Percentiles rank a stretch among this genome's conserved stretches.
Conservation (phyloP, 2,329 filamentous ascomycete genomes). For the Harringtonia lauricola region DNA sequence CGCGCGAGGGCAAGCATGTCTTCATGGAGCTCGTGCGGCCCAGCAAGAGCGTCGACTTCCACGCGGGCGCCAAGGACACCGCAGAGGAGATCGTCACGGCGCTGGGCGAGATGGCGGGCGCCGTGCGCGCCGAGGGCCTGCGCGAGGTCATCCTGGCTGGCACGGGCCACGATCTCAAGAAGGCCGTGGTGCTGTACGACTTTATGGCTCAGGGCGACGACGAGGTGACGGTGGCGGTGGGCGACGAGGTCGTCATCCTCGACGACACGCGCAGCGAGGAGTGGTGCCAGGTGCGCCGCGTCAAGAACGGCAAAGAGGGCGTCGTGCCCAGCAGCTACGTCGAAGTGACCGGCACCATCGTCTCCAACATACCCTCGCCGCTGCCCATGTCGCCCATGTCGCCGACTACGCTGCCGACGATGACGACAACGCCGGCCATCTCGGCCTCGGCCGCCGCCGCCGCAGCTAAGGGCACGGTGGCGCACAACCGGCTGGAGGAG, state of each 20-base stretch:
- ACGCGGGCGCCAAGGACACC: constrained; percentile 94
- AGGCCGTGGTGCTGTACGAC: constrained; percentile 81
- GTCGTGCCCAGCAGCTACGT: constrained; percentile 96
- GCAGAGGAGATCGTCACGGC: constrained; percentile 85
- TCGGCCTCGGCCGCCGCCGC: constrained; percentile 39
- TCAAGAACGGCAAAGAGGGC: constrained; percentile 89
- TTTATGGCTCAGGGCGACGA: constrained; percentile 96
- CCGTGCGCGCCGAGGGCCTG: constrained; percentile 70
- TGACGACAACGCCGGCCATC: constrained; percentile 21
- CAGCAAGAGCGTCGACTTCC: constrained; percentile 92
- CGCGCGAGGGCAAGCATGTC: constrained; percentile 94
- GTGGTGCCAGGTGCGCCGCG: constrained; percentile 90
- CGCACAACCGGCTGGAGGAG: constrained; percentile 72
- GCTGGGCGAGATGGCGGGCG: constrained; percentile 81
- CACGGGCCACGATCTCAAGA: constrained; percentile 59
- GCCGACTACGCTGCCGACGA: constrained; percentile 3
- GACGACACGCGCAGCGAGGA: constrained; percentile 91
- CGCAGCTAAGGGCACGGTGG: constrained; percentile 51
- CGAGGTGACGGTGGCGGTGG: constrained; percentile 82
- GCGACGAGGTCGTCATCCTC: constrained; percentile 82
- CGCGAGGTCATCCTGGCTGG: constrained; percentile 79
- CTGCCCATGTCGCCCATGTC: constrained; percentile 33
- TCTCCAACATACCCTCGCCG: constrained; percentile 13
- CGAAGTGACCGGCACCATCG: constrained; percentile 64
- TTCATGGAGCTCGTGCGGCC: constrained; percentile 88